Base-by-base conservation (phyloP, 257 asterid species). In the Rhazya stricta region DNA sequence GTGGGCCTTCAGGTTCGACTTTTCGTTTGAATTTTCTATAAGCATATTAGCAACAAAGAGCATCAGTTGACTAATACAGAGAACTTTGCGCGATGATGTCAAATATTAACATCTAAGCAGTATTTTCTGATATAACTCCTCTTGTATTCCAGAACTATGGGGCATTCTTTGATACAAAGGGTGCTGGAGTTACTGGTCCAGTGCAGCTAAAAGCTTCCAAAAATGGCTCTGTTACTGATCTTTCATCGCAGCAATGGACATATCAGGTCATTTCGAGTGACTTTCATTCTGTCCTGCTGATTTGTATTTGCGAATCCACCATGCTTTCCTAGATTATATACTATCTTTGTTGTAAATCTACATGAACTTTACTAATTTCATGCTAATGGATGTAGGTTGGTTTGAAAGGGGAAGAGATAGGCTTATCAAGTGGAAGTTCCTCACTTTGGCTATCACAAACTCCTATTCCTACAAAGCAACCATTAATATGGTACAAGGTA, bases 401-500 rank as follows among this genome's bases (percentile, higher is more conserved):
- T 74, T 62, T 93, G 82, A 85, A 84, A 86, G 98, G 98, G 67
- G 98, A 93, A 78, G 89, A 79, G 21, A 61, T 83, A 56, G 89
- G 88, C 61, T 83, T 91, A 45, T 82, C 89, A 11, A 78, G 75
- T 61, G 96, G 94, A 81, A 79, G 86, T 71, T 87, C 97, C 76
- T 82, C 96, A 0, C 89, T 84, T 79, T 90, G 96, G 96, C 56
- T 50, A 67, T 86, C 97, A 25, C 78, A 83, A 78, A 72, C 94
- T 77, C 18, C 83, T 63, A 75, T 93, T 85, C 98, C 97, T 6
- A 86, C 82, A 86, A 85, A 88, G 65, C 92, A 89, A 83, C 96
- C 98, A 16, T 76, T 93, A 81, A 81, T 86, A 69, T 93, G 98
- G 98, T 93, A 93, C 84, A 91, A 91, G 98, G 98, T 93, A 89